phyloP scores from a whole-genome alignment of 2,329 filamentous ascomycete genomes.

The Aspergillus neotritici region DNA sequence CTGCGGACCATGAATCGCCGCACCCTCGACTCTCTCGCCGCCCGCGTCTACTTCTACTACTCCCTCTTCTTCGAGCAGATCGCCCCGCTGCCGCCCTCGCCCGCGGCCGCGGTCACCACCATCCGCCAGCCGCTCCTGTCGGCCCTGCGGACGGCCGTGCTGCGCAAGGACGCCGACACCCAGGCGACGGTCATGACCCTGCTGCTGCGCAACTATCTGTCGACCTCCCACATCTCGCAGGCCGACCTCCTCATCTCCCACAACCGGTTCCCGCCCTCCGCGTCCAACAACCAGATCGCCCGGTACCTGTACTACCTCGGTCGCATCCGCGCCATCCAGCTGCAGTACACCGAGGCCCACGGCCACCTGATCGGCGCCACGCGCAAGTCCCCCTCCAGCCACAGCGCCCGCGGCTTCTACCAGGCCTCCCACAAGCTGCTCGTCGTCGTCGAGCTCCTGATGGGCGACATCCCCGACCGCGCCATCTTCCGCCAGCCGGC shows the following conservation, averaged over 20 bases:
- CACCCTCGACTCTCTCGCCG: constrained; percentile 86
- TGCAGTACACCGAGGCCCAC: constrained; percentile 94
- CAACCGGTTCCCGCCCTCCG: constrained; percentile 88
- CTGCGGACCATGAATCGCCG: constrained; percentile 87
- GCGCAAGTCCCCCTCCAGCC: constrained; percentile 86
- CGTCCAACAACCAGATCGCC: constrained; percentile 96
- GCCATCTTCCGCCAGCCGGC: constrained; percentile 85
- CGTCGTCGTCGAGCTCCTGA: constrained; percentile 90
- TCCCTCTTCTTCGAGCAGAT: constrained; percentile 92
- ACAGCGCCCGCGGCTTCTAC: constrained; percentile 86
- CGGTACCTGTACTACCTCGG: constrained; percentile 96
- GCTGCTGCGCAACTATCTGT: constrained; percentile 89
- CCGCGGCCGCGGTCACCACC: constrained; percentile 76
- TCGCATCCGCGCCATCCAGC: constrained; percentile 90
- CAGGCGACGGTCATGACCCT: constrained; percentile 94
- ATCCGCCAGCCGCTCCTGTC: constrained; percentile 82
- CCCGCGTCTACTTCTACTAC: constrained; percentile 98
- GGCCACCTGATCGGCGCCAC: constrained; percentile 89
- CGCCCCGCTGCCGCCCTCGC: constrained; percentile 78
- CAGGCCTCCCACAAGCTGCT: constrained; percentile 96
- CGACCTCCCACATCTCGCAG: constrained; percentile 93
- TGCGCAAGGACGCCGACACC: constrained; percentile 95
- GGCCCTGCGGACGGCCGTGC: constrained; percentile 86
- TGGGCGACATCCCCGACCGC: constrained; percentile 97
- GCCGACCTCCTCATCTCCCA: constrained; percentile 93